Evolutionary conservation across 2,329 filamentous ascomycete species (phyloP).

Genomic region (Ophiostoma novo-ulmi): DNA sequence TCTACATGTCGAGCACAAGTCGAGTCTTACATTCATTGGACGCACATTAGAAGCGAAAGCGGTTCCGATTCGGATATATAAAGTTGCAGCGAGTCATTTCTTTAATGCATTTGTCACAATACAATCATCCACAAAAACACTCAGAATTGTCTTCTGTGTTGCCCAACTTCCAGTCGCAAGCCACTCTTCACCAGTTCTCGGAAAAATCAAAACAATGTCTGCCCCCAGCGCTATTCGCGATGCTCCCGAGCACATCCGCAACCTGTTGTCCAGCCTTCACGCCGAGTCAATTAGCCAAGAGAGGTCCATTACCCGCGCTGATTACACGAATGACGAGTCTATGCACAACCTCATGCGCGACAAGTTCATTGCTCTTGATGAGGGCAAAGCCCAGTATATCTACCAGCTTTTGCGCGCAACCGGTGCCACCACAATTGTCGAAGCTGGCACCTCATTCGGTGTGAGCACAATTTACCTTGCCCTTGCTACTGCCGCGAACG

Average conservation of each 20-base stretch:
- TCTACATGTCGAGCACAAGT: not conserved
- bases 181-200: not conserved
- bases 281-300: not conserved
- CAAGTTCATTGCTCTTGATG: not conserved
- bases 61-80: not conserved
- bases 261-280: not conserved
- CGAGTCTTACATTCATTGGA: not conserved
- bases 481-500: constrained; percentile 45
- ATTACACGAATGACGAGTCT: not conserved
- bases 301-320: not conserved
- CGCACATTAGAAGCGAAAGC: not conserved
- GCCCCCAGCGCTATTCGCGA: not conserved
- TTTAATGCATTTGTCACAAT: not conserved
- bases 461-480: constrained; percentile 60
- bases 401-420: constrained; percentile 49
- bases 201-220: not conserved
- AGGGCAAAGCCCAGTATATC: constrained; percentile 38
- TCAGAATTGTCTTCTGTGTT: not conserved
- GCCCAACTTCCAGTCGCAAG: not conserved
- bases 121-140: not conserved
- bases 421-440: constrained; percentile 49
- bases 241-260: not conserved
- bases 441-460: constrained; percentile 58
- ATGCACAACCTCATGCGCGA: not conserved
- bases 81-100: not conserved